Conservation (phyloP, 108 stramenopile species). For the Cyclotella choctawhatcheeana region DNA sequence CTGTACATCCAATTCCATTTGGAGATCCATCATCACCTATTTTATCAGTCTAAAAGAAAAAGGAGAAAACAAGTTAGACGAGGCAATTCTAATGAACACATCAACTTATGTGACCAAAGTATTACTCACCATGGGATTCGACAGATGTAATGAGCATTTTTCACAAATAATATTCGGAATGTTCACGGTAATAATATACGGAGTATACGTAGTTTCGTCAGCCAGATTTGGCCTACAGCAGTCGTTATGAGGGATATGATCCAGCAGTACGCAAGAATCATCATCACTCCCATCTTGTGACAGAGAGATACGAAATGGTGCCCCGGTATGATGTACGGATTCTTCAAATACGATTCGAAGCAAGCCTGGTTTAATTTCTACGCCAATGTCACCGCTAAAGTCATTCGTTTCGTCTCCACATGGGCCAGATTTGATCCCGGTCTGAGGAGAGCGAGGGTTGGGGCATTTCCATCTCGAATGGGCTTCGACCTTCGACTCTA, state of each 20-base stretch:
- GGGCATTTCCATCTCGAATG: slow-evolving; percentile 44
- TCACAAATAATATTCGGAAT: slow-evolving; percentile 56
- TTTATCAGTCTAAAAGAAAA: too few species aligned
- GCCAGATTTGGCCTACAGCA: slow-evolving; percentile 28
- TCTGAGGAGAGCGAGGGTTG: slow-evolving; percentile 23
- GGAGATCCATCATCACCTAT: slow-evolving; percentile 43
- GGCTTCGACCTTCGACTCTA: too few species aligned
- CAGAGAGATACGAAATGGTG: slow-evolving; percentile 47
- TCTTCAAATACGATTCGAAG: slow-evolving; percentile 41
- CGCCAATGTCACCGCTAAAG: neutral
- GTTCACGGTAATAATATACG: slow-evolving; percentile 46
- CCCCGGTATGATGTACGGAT: slow-evolving; percentile 46
- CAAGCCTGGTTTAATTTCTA: slow-evolving; percentile 38
- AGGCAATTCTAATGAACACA: too few species aligned
- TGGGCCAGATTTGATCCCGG: slow-evolving; percentile 34
- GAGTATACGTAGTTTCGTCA: slow-evolving; percentile 47
- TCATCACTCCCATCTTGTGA: slow-evolving; percentile 40
- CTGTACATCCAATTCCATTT: slow-evolving; percentile 32
- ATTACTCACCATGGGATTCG: slow-evolving; percentile 52
- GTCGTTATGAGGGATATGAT: slow-evolving; percentile 58
- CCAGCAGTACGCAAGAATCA: slow-evolving; percentile 48
- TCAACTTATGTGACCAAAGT: too few species aligned
- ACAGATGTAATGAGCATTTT: slow-evolving; percentile 52
- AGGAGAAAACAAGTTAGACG: too few species aligned
- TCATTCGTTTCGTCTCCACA: slow-evolving; percentile 28